A percentile compares a stretch with the other conserved stretches of the same genome.
Evolutionary conservation across 1,284 basidiomycete species (phyloP).

Genomic region (Pyrrhoderma lamaoense): DNA sequence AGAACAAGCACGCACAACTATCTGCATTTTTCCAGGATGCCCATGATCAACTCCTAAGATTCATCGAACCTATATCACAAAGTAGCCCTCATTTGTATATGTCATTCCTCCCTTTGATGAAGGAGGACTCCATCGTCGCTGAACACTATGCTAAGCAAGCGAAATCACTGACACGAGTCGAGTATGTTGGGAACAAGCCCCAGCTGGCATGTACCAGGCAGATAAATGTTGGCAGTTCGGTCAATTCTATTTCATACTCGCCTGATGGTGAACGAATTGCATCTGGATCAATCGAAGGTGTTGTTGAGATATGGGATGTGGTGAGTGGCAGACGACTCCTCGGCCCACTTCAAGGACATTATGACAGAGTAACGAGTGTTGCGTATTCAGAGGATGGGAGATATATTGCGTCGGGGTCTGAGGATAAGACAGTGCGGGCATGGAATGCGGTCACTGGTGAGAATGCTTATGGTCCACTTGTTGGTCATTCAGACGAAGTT

Average conservation of each 20-base stretch:
- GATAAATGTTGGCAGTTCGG: neutral
- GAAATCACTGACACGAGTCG: no score
- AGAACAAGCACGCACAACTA: no score
- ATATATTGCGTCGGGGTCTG: slow-evolving; percentile 2
- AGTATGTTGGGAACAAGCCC: no score
- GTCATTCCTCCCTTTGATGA: slow-evolving; percentile 11
- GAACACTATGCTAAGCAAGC: neutral
- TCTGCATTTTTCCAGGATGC: no score
- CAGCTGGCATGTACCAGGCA: no score
- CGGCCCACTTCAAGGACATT: no score
- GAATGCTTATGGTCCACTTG: neutral
- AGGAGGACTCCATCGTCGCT: slow-evolving; percentile 7
- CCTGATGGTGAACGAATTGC: neutral
- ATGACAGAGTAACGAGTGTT: neutral
- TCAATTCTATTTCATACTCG: neutral
- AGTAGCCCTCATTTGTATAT: slow-evolving; percentile 2
- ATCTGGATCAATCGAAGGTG: neutral
- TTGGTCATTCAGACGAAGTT: neutral
- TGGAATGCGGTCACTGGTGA: slow-evolving; percentile 7
- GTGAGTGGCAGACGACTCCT: no score
- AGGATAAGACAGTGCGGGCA: neutral
- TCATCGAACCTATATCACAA: neutral
- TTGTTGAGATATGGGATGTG: neutral
- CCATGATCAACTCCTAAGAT: neutral
- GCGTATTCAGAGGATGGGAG: slow-evolving; percentile 7